Evolutionary conservation across 2,329 filamentous ascomycete genomes (phyloP).

Genomic region (Talaromyces atroroseus): DNA sequence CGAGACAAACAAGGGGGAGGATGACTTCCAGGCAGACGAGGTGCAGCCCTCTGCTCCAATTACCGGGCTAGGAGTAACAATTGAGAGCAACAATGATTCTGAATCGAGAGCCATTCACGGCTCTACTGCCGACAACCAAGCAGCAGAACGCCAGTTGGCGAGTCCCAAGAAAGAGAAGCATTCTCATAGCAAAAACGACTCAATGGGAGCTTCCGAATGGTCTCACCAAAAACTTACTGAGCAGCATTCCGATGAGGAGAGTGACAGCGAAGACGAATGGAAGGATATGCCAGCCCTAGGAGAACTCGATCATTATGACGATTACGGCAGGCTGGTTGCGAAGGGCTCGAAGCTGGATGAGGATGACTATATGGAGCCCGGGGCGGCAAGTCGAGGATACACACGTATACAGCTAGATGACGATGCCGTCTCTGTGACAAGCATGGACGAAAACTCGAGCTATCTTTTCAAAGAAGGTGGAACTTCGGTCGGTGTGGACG

Average conservation of each 20-base stretch:
- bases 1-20: constrained; percentile 2
- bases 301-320: constrained; percentile 91
- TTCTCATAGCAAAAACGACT: constrained; percentile 21
- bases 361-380: constrained; percentile 71
- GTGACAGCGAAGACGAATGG: constrained; percentile 68
- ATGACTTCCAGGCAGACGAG: neutral
- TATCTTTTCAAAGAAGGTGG: constrained; percentile 81
- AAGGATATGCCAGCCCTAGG: constrained; percentile 92
- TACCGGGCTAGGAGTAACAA: constrained; percentile 6
- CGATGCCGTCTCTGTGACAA: constrained; percentile 87
- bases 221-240: constrained; percentile 76
- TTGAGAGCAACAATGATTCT: neutral
- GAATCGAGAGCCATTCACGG: neutral
- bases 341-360: constrained; percentile 66
- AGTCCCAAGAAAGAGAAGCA: constrained; percentile 13
- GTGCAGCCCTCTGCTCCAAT: constrained; percentile 3
- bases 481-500: constrained; percentile 60
- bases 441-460: constrained; percentile 93
- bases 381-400: constrained; percentile 90
- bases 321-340: constrained; percentile 81
- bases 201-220: constrained; percentile 64
- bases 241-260: constrained; percentile 41
- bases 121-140: neutral
- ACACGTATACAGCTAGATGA: constrained; percentile 93
- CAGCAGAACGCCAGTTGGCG: constrained; percentile 9